Percentiles rank a stretch among this genome's conserved stretches.
These are phyloP conservation scores for Neoarthrinium moseri DNA, from an alignment of 2,329 filamentous ascomycete genomes.

Conservation along the genomic window DNA sequence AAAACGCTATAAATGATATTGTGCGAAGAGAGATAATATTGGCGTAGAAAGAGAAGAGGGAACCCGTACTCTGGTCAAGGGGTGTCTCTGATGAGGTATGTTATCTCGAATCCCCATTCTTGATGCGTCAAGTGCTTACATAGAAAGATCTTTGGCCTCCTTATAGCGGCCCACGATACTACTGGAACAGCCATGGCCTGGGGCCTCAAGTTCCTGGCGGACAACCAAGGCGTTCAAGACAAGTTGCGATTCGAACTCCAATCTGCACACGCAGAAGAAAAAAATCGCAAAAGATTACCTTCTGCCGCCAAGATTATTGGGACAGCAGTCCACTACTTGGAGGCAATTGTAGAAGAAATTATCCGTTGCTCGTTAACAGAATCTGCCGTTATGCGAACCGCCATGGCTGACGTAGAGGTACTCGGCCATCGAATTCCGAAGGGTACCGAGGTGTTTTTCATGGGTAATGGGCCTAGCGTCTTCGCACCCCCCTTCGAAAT, in stretches of 20 bases:
- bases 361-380: constrained; percentile 26
- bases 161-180: constrained; percentile 32
- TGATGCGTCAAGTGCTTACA: too few species aligned
- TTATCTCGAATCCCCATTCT: too few species aligned
- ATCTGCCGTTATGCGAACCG: constrained; percentile 20
- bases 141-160: constrained; percentile 30
- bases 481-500: constrained; percentile 12
- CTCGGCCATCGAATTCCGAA: constrained; percentile 26
- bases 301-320: constrained; percentile 21
- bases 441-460: constrained; percentile 21
- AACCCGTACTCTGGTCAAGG: too few species aligned
- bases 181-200: constrained; percentile 25
- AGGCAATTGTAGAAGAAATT: constrained; percentile 30
- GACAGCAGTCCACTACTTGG: constrained; percentile 25
- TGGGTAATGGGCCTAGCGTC: constrained; percentile 17
- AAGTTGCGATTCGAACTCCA: constrained; percentile 23
- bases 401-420: constrained; percentile 23
- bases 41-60: too few species aligned
- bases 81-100: too few species aligned
- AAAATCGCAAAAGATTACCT: constrained; percentile 17
- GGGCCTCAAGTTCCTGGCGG: constrained; percentile 27
- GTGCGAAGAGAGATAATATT: too few species aligned
- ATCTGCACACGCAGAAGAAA: constrained; percentile 12
- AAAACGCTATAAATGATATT: too few species aligned
- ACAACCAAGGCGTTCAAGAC: constrained; percentile 22